A percentile compares a stretch with the other conserved stretches of the same genome.
Evolutionary conservation across 2,329 filamentous ascomycete genomes (phyloP).

Genomic region (Venturia oleaginea): DNA sequence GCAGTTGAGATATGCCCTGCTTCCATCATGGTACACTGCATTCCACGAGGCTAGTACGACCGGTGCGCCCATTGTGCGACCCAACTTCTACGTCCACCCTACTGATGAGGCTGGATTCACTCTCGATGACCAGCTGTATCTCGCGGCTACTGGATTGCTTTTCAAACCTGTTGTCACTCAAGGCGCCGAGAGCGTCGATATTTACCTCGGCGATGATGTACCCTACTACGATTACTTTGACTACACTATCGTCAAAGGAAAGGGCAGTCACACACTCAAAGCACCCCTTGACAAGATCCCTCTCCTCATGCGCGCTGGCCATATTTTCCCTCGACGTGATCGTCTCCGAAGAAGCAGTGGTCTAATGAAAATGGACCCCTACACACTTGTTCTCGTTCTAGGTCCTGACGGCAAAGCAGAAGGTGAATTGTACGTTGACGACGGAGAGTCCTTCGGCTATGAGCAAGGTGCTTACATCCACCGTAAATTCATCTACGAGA

Average conservation of each 20-base stretch:
- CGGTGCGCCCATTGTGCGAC: conserved; percentile 78
- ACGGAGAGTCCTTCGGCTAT: conserved; percentile 87
- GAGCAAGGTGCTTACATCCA: conserved; percentile 81
- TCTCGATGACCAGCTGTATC: conserved; percentile 87
- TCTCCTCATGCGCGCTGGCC: conserved; percentile 83
- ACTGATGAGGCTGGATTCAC: conserved; percentile 76
- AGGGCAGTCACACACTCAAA: conserved; percentile 62
- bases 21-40: conserved; percentile 94
- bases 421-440: conserved; percentile 82
- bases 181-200: conserved; percentile 59
- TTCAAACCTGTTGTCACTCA: conserved; percentile 82
- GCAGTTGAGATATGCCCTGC: conserved; percentile 76
- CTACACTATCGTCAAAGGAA: conserved; percentile 64
- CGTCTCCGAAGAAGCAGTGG: conserved; percentile 74
- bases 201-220: conserved; percentile 84
- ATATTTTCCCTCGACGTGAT: conserved; percentile 86
- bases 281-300: conserved; percentile 83
- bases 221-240: conserved; percentile 95
- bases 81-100: conserved; percentile 89
- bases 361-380: conserved; percentile 90
- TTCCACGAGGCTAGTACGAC: conserved; percentile 81
- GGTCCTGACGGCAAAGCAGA: conserved; percentile 60
- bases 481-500: conserved; percentile 60
- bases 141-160: conserved; percentile 82
- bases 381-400: conserved; percentile 76